Evolutionary conservation across 2,329 filamentous ascomycete species (phyloP), one percentile per base, ranked within the genome.

Genomic region (Dactylellina sp.): DNA sequence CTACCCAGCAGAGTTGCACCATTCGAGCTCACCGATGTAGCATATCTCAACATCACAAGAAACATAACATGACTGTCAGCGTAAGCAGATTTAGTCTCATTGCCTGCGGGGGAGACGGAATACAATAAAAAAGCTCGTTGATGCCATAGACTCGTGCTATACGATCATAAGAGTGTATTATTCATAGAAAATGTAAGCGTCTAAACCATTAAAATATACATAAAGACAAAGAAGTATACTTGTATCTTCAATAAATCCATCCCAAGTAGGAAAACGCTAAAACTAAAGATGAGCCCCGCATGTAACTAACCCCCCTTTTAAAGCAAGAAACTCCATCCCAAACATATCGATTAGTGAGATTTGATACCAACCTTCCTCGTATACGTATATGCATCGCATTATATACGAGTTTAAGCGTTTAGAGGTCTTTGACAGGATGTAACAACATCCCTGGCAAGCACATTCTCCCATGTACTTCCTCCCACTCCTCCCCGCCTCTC

Each of bases 361-460:
- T 7, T 28, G 7, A n/a, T 28, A 50, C 9, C 7, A 2, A 9
- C 46, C 24, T 16, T 50, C 46, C 46, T 2, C 46, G 6, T n/a
- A 7, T n/a, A 32, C 20, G 9, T 25, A 32, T 3, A 40, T 16
- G 11, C 37, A 12, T 50, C 46, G 3, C 46, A 50, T 4, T 2
- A 52, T 16, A 52, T 52, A 28, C 20, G 11, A 14, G 12, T 14
- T 52, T 2, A 14, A 7, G 7, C 47, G 22, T 3, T 18, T 37
- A 72, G 7, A 75, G 20, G 11, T 87, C 86, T 84, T 97, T 97
- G 60, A 97, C 86, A 0, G 93, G 93, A 84, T 97, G 93, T 76
- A 97, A 82, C 75, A 97, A 82, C 89, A 97, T 94, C 0, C 91
- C 91, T 6, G 93, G 92, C 42, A 97, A 83, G 82, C 93, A 97